Base-by-base conservation (phyloP, 306 rosid genomes). In the Quercus suber region DNA sequence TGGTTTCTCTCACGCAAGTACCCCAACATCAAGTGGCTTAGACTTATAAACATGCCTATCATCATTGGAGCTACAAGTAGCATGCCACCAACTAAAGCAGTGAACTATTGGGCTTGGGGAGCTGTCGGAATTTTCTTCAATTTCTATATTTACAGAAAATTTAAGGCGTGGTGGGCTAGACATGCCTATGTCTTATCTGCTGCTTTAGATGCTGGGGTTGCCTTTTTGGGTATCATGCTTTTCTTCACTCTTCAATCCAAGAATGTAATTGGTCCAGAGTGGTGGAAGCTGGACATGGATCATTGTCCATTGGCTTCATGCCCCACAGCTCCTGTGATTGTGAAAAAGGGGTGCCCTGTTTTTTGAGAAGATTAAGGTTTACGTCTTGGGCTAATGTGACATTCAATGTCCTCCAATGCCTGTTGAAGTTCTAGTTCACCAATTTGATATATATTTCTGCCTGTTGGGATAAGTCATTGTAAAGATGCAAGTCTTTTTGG, bases 101-200 rank as follows among this genome's bases (percentile, higher is more conserved):
- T 88, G 3, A 86, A 92, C 73, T 90, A 58, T 18, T 73, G 81
- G 1, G 76, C 74, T 1, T 94, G 96, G 97, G 83, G 84, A 21
- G 4, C 67, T 0, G 94, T 89, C 13, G 98, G 97, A 12, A n/a
- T 92, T 8, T 85, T 89, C 89, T 90, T 92, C 89, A 90, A 90
- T 61, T 79, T 86, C 68, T 89, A 83, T 27, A 56, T 92, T 10
- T 92, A 84, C 43, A 73, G 58, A 0, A 84, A 55, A 56, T 79
- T 72, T 64, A 89, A 89, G 81, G 76, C 73, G 0, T 89, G 97
- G 92, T 94, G 97, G 98, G 95, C 90, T 3, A 79, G 91, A 17
- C 90, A 92, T 20, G 90, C 84, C 55, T 92, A 90, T 79, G 87
- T 94, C 37, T 77, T 92, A 0, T 89, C 98, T 3, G 96, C 94